Percentiles rank a stretch among this genome's conserved stretches.
These are phyloP conservation scores for Trypanosoma theileri DNA, from an alignment of 208 protist genomes.

Conservation along the genomic window DNA sequence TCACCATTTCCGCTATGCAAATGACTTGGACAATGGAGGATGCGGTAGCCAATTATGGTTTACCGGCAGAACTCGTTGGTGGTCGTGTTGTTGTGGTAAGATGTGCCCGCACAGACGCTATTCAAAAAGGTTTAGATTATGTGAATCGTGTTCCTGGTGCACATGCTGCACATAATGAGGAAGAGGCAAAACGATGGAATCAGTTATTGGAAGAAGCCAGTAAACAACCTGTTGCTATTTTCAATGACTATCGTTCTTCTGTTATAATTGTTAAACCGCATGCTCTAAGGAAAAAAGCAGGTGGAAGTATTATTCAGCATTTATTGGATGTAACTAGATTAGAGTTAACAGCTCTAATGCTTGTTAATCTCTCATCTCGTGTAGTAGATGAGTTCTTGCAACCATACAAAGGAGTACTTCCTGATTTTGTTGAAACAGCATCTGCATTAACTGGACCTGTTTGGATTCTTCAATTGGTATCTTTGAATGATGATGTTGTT, in stretches of 20 bases:
- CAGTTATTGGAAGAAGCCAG: constrained; percentile 31
- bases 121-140: constrained; percentile 74
- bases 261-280: constrained; percentile 86
- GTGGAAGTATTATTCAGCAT: constrained; percentile 62
- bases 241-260: constrained; percentile 59
- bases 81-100: constrained; percentile 54
- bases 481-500: constrained; percentile 39
- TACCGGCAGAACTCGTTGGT: constrained; percentile 52
- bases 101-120: constrained; percentile 38
- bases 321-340: constrained; percentile 44
- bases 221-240: constrained; percentile 63
- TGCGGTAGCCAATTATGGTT: constrained; percentile 25
- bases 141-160: constrained; percentile 46
- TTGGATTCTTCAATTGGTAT: constrained; percentile 82
- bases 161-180: constrained; percentile 48
- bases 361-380: constrained; percentile 50
- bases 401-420: constrained; percentile 80
- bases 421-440: constrained; percentile 50
- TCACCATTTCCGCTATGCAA: constrained; percentile 61
- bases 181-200: constrained; percentile 55
- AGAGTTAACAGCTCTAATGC: constrained; percentile 60
- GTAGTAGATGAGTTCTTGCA: constrained; percentile 57
- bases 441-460: constrained; percentile 53
- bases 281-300: constrained; percentile 35
- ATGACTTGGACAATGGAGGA: constrained; percentile 64